Base-by-base conservation (phyloP, 75 land plant species). In the Adiantum capillusveneris region DNA sequence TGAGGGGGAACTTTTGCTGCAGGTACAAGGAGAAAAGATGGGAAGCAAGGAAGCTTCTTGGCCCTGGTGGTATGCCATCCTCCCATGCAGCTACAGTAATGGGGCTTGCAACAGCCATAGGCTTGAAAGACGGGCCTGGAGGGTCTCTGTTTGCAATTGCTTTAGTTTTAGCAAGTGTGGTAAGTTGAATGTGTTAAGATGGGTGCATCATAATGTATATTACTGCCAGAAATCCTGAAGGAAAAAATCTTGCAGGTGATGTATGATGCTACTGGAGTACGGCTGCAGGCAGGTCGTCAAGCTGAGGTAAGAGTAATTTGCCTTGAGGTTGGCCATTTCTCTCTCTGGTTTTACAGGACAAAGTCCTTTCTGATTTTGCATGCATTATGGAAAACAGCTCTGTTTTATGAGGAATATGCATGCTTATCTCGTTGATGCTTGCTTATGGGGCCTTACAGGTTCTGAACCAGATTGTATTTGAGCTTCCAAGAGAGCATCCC, bases 241-340 rank as follows among this genome's bases (percentile, higher is more conserved):
- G 3, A 3, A 34, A 5, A 5, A 46, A 7, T 6, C 34, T 25
- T 74, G 48, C 76, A 90, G 96, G 91, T 90, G 7, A 90, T 90
- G 91, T 90, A 90, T 76, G 91, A 90, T 76, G 90, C 96, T 16
- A 67, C 82, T 59, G 90, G 96, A 28, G 84, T 90, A n/a, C 75
- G 92, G 68, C 72, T 90, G 49, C 96, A 90, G 73, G 90, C 96
- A 78, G 96, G 91, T 28, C 76, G 91, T 18, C 96, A 90, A 67
- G 96, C 96, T 49, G 91, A 86, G 81, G 96, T 86, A 70, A 64
- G n/a, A n/a, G n/a, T n/a, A n/a, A n/a, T n/a, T n/a, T 59, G 25
- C 22, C 31, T 61, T 12, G 29, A 56, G 39, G 20, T 62, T 20
- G 22, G 0, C 18, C 55, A 6, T 29, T 37, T 63, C n/a, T n/a